Evolutionary conservation across 2,329 filamentous ascomycete genomes (phyloP), one percentile per base, ranked within the genome.

Genomic region (Trichoderma breve): DNA sequence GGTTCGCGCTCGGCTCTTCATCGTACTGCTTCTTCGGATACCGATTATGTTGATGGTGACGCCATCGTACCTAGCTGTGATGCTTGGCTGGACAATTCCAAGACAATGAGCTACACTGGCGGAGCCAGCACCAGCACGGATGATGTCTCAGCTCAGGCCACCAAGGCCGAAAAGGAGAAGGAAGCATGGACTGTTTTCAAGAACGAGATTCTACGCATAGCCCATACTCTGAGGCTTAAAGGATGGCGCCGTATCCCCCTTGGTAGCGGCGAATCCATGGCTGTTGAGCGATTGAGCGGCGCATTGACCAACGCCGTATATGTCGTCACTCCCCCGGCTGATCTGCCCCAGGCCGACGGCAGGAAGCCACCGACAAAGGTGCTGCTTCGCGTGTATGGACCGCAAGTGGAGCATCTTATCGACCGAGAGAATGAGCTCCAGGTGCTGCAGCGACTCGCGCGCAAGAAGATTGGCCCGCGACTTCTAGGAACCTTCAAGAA

Each of bases 271-370:
- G 88, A 89, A 65, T 85, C 85, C 47, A 90, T 96, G 74, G 86
- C 87, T 2, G 91, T 96, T 6, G 88, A 93, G 81, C 88, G 93
- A 64, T 85, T 97, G 32, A 98, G 95, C 80, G 96, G 96, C 73
- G 96, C 96, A 9, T 83, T 99, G 75, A 99, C 96, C 24, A 99
- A 99, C 79, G 94, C 95, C 12, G 95, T 99, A 43, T 99, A 98
- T 79, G 94, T 97, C 65, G 94, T 98, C 26, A 92, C 90, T 1
- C 95, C 95, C 2, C 95, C 95, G 0, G 84, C 88, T 51, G 86
- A 92, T 43, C 76, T 94, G 12, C 73, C 76, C 77, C 70, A 80
- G 75, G 30, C 76, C 67, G 83, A 74, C 12, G 80, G 83, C 65
- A 86, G 83, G 77, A 86, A 83, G 74, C 78, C 76, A 26, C 88